These are phyloP conservation scores for Halteria grandinella DNA, from an alignment of 73 alveolate genomes.

Conservation along the genomic window DNA sequence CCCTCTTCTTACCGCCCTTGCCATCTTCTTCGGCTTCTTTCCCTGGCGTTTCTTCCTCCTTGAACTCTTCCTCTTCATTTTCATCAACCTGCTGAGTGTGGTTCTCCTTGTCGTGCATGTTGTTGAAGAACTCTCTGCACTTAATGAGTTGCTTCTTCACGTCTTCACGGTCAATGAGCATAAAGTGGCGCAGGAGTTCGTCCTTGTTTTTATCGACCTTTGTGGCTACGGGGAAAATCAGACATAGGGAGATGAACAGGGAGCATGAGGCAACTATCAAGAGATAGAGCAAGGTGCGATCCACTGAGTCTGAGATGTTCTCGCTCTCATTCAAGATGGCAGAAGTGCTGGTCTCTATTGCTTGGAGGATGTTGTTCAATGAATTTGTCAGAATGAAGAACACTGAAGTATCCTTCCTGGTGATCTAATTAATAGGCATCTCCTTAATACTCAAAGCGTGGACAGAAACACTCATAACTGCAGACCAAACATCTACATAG, in stretches of 20 bases:
- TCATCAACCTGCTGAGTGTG: conserved; percentile 50
- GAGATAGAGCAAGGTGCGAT: conserved; percentile 14
- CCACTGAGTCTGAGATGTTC: conserved; percentile 28
- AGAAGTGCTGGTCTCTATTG: conserved; percentile 30
- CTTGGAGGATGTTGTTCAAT: conserved; percentile 41
- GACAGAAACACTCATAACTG: conserved; percentile 47
- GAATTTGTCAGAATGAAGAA: conserved; percentile 44
- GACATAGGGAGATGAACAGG: conserved; percentile 44
- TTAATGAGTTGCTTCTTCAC: conserved; percentile 51
- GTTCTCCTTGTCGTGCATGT: conserved; percentile 58
- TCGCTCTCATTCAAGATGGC: conserved; percentile 50
- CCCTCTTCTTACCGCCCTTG: background rate
- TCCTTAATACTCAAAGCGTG: conserved; percentile 49
- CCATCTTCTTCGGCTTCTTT: conserved; percentile 43
- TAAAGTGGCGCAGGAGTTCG: conserved; percentile 51
- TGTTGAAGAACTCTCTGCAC: conserved; percentile 55
- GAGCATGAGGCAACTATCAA: conserved; percentile 46
- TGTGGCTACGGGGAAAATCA: conserved; percentile 58
- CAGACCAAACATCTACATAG: conserved; percentile 54
- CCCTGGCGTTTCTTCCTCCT: conserved; percentile 51
- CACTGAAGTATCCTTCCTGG: conserved; percentile 25
- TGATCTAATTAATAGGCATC: conserved; percentile 4
- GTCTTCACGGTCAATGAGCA: conserved; percentile 49
- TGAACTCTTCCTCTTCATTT: conserved; percentile 43
- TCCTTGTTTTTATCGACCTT: conserved; percentile 56